phyloP scores from a whole-genome alignment of 495 filamentous ascomycete genomes.

The Hyaloscypha bicolor region DNA sequence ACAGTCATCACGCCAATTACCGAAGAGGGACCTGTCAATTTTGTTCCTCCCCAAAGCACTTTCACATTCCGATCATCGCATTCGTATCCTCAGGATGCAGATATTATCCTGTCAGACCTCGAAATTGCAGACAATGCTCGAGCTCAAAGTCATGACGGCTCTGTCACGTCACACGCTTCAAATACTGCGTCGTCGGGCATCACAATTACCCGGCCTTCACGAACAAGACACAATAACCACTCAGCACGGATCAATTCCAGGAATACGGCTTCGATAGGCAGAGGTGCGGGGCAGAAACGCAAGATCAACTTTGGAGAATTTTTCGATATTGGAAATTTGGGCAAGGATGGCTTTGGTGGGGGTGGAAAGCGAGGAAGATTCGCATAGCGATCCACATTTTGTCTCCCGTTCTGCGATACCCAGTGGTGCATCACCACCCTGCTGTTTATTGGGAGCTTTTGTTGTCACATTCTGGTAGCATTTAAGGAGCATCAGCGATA shows the following conservation, averaged over 20 bases:
- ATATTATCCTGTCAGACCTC: constrained; percentile 58
- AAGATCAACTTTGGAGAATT: constrained; percentile 76
- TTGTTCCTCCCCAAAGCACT: constrained; percentile 37
- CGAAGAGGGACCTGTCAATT: constrained; percentile 40
- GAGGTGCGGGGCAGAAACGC: constrained; percentile 74
- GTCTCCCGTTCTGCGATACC: constrained; percentile 15
- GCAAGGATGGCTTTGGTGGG: constrained; percentile 66
- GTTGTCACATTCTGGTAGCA: not conserved
- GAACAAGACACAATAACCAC: constrained; percentile 51
- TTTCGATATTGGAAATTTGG: constrained; percentile 74
- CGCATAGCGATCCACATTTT: constrained; percentile 43
- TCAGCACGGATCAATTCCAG: constrained; percentile 46
- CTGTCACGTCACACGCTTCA: constrained; percentile 33
- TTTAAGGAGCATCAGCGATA: constrained; percentile 14
- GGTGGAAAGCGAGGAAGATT: constrained; percentile 73
- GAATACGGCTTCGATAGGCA: constrained; percentile 48
- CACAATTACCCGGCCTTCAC: constrained; percentile 46
- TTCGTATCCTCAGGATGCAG: constrained; percentile 69
- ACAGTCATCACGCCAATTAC: constrained; percentile 21
- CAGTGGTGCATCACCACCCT: constrained; percentile 1
- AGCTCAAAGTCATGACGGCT: constrained; percentile 30
- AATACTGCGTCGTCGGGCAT: constrained; percentile 35
- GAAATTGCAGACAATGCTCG: constrained; percentile 48
- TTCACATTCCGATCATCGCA: constrained; percentile 77
- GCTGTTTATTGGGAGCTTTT: constrained; percentile 1